Evolutionary conservation across 306 rosid genomes (phyloP), one percentile per base, ranked within the genome.

Genomic region (Dalbergia cochinchinensis): DNA sequence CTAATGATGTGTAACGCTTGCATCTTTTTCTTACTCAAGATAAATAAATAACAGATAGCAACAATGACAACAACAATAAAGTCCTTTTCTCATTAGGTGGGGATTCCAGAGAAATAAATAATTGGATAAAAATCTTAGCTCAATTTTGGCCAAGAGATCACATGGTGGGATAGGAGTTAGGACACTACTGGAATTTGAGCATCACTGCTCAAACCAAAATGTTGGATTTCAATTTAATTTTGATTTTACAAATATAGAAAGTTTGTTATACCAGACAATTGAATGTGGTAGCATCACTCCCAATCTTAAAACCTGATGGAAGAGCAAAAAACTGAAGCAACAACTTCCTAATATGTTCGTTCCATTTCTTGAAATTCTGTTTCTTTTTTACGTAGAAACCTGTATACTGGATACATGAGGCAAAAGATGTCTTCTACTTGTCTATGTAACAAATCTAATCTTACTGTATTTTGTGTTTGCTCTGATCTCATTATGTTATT

Each of bases 291-390:
- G 54, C 63, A 31, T 71, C 20, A 44, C 45, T 70, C 61, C 67
- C 48, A 13, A 39, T 69, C 65, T n/a, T 51, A 59, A 53, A 53
- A 62, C 73, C 15, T 18, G 82, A 71, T 13, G n/a, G 34, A 82
- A 18, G 58, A 42, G 42, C 51, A 45, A 16, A 48, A 58, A 19
- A 54, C 37, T n/a, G 35, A 69, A 26, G 51, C 34, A 58, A 34
- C 31, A 26, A 26, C 33, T 80, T 45, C 44, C 13, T 34, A 31
- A 39, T 5, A 6, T 31, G 60, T 37, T 44, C 50, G 59, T 31
- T 61, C 18, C 14, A 50, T 61, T 71, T 42, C 35, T 73, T 73
- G 22, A 34, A 51, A 22, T 22, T 53, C 3, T 14, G 42, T 44
- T 20, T 44, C 44, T 39, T 51, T 55, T 16, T 39, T 41, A 50